A percentile compares a stretch with the other conserved stretches of the same genome.
Evolutionary conservation across 2,329 filamentous ascomycete species (phyloP).

Genomic region (Calonectria pteridis): DNA sequence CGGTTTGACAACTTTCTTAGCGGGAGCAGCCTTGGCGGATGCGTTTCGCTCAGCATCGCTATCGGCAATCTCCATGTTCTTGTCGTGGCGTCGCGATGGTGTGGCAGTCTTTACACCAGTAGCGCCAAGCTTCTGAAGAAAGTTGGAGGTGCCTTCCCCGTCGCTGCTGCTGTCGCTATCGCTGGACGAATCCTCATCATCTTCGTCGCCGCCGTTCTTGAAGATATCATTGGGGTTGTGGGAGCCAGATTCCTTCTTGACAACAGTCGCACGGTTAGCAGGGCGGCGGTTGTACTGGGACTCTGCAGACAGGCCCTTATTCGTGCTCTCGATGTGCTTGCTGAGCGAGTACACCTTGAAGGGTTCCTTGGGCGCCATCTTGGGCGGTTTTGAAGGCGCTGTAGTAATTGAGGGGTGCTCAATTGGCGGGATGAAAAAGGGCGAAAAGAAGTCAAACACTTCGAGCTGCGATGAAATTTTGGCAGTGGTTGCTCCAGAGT

Average conservation of each 20-base stretch:
- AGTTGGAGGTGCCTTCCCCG: constrained; percentile 44
- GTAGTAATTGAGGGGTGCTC: constrained; percentile 34
- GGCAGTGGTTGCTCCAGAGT: constrained; percentile 26
- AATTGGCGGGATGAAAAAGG: constrained; percentile 35
- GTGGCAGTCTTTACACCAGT: constrained; percentile 31
- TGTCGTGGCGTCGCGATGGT: constrained; percentile 43
- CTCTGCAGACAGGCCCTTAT: constrained; percentile 50
- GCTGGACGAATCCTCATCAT: constrained; percentile 47
- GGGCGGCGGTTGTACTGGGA: constrained; percentile 49
- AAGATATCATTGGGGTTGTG: constrained; percentile 46
- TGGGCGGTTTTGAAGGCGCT: constrained; percentile 33
- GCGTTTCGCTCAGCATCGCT: constrained; percentile 55
- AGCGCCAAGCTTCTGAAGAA: constrained; percentile 50
- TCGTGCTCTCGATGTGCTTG: constrained; percentile 54
- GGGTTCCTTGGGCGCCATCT: constrained; percentile 53
- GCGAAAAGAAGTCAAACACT: constrained; percentile 34
- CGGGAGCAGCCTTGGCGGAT: constrained; percentile 37
- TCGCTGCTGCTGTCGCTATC: constrained; percentile 51
- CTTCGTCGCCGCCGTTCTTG: constrained; percentile 46
- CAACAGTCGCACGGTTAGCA: constrained; percentile 40
- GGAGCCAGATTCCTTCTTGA: constrained; percentile 48
- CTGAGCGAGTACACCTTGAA: constrained; percentile 54
- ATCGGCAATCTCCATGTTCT: constrained; percentile 56
- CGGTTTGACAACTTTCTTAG: constrained; percentile 30
- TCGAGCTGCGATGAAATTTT: constrained; percentile 45